A percentile compares a stretch with the other conserved stretches of the same genome.
Conservation (phyloP, 2,329 filamentous ascomycete genomes). For the Pestalotiopsis sp. region DNA sequence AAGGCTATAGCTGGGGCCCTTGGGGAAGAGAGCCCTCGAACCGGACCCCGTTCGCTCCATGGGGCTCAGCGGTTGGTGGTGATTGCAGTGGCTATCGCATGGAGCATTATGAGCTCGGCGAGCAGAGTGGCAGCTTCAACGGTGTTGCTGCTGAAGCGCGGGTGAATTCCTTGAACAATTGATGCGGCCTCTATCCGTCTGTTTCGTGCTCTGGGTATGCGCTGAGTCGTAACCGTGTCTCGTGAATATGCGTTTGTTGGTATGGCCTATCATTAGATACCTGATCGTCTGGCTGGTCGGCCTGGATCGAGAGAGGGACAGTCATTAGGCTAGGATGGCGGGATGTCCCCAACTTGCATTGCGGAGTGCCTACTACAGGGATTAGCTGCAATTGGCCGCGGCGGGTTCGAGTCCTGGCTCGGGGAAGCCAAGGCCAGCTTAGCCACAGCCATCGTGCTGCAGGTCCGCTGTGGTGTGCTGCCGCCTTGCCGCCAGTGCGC, state of each 20-base stretch:
- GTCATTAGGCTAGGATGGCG: background rate
- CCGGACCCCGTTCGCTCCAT: slow-evolving; percentile 49
- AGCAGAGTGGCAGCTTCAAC: background rate
- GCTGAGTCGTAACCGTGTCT: background rate
- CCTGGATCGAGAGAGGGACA: background rate
- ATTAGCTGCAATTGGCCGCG: slow-evolving; percentile 2
- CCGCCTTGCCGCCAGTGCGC: background rate
- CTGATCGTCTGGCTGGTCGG: background rate
- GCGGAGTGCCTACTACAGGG: background rate
- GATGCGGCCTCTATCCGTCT: background rate
- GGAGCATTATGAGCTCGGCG: slow-evolving; percentile 11
- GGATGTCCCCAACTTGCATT: background rate
- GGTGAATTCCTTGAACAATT: background rate
- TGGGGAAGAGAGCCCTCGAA: slow-evolving; percentile 72
- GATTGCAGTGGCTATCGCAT: slow-evolving; percentile 23
- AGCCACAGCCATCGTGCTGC: slow-evolving; percentile 9
- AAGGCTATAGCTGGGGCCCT: slow-evolving; percentile 81
- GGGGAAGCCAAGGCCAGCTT: background rate
- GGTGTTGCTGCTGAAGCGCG: background rate
- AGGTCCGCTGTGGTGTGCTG: background rate
- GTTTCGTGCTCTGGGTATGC: background rate
- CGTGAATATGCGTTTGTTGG: background rate
- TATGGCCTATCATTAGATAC: background rate
- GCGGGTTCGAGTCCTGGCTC: background rate
- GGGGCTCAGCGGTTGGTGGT: slow-evolving; percentile 25